These are phyloP conservation scores for Solanum clarkiae DNA, from an alignment of 257 asterid species.

Conservation along the genomic window DNA sequence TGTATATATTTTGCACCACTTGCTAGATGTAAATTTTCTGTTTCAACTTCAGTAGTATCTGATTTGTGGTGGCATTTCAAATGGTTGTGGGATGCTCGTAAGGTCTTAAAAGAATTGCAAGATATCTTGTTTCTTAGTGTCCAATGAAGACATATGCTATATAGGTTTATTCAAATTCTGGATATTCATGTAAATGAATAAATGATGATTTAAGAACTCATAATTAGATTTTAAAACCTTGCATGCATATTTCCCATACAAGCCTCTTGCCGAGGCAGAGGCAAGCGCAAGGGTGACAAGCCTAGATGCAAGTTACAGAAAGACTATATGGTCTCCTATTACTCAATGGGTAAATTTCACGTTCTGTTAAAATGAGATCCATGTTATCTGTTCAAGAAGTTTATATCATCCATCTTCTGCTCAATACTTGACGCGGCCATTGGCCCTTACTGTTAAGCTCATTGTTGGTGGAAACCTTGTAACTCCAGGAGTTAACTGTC, in stretches of 20 bases:
- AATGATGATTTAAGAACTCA: neutral
- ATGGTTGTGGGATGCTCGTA: neutral
- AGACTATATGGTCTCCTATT: neutral
- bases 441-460: neutral
- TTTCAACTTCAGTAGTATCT: neutral
- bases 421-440: neutral
- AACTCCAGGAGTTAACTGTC: neutral
- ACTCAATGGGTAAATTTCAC: neutral
- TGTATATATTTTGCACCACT: neutral
- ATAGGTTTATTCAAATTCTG: neutral
- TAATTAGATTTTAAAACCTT: neutral
- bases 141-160: neutral
- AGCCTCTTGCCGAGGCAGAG: neutral
- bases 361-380: neutral
- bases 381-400: neutral
- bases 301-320: neutral
- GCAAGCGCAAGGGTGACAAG: neutral
- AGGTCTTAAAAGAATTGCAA: neutral
- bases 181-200: neutral
- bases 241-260: neutral
- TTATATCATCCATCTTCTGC: neutral
- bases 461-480: neutral
- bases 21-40: neutral
- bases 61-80: neutral
- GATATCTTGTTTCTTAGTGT: neutral